Evolutionary conservation across 2,329 filamentous ascomycete species (phyloP), one percentile per base, ranked within the genome.

Genomic region (Sporothrix sp.): DNA sequence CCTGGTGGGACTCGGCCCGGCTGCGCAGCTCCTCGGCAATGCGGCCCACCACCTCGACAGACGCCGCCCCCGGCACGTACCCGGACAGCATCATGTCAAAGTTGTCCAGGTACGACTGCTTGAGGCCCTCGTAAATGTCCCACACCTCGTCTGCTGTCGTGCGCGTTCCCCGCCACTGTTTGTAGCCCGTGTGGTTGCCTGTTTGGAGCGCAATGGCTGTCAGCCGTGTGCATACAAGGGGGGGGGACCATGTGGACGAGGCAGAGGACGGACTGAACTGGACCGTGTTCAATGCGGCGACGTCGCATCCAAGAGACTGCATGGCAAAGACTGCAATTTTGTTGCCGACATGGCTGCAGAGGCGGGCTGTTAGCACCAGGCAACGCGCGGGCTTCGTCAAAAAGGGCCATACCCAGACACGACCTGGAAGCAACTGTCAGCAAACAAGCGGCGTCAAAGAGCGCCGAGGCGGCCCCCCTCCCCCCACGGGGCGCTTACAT

Each of bases 181-280:
- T 76, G 68, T 98, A 98, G 38, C 87, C 93, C 1, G 90, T 91
- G 65, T 98, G 93, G 62, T 98, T 98, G 66, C 89, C 90, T 95
- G 61, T 59, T 11, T 30, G 6, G 16, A 18, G 20, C 14, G 33
- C 9, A 21, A 6, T 2, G 11, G 13, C 35, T 32, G 37, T 51
- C 6, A 44, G 48, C 21, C 18, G 28, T 16, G 21, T 7, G 36
- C 8, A 30, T 18, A 40, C 5, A 13, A 11, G 25, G n/a, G 5
- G 8, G 7, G 23, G 23, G 44, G 35, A 6, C n/a, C n/a, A n/a
- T n/a, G n/a, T n/a, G 23, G 18, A 9, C 9, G 39, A 28, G 21
- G 37, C 11, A 46, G 43, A 38, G 32, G 20, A 69, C 84, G 66
- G 72, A 95, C 91, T 97, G 71, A 96, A 98, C 61, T 98, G 86